Base-by-base conservation (phyloP, 2,329 filamentous ascomycete genomes). In the Xylariaceae sp. region DNA sequence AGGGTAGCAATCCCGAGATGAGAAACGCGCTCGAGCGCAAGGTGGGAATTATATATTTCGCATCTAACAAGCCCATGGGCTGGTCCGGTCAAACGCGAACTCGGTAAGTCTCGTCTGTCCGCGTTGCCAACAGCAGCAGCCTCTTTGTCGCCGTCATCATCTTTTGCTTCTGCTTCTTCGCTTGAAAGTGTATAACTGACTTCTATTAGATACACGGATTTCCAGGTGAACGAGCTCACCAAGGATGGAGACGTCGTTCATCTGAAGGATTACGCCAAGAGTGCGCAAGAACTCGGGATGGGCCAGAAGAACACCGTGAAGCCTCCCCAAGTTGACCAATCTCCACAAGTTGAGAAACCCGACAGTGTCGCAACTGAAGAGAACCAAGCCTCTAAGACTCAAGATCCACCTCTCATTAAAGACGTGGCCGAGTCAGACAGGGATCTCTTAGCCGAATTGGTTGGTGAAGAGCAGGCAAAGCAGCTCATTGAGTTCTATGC, bases 191-290 rank as follows among this genome's bases (percentile, higher is more conserved):
- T 23, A 34, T 51, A 57, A 44, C 62, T 68, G 35, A 67, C 49
- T 55, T 37, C 15, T 4, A 23, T 48, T 52, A 85, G 90, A 65
- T 97, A 92, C 73, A 93, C 92, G 3, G 92, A 97, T 73, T 97
- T 97, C 68, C 79, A 94, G 66, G 92, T 97, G 67, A 92, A 96
- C 70, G 92, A 97, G 74, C 93, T 97, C 63, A 77, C 83, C 17
- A 85, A 87, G 35, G 83, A 88, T 69, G 92, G 92, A 13, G 75
- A 85, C 56, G 89, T 96, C 11, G 73, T 94, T 55, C 90, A 93
- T 73, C 77, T 97, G 53, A 79, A 74, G 59, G 81, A 78, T 56
- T 73, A 81, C 15, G 73, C 72, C 57, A 68, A 69, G 6, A 73
- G 73, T 50, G 37, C 65, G 5, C 64, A 63, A 58, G 59, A 66